Percentiles rank a stretch among this genome's conserved stretches.
Evolutionary conservation across 2,329 filamentous ascomycete species (phyloP).

Genomic region (Fusarium lateritium): DNA sequence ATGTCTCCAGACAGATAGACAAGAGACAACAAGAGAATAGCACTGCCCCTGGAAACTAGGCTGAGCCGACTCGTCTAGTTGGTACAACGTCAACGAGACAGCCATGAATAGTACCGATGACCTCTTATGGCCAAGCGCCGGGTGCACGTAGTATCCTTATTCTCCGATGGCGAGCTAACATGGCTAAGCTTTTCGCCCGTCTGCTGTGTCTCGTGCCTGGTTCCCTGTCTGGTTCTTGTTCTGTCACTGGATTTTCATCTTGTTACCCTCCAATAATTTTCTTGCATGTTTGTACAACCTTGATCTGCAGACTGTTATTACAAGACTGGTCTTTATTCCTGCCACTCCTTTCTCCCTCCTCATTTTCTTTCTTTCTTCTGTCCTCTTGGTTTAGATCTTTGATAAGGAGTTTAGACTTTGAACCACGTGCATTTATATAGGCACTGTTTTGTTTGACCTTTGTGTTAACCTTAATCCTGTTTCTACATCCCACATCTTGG

Average conservation of each 20-base stretch:
- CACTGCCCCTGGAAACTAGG: too few species aligned
- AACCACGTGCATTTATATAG: slow-evolving; percentile 5
- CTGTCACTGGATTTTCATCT: neutral
- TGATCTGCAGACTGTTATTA: neutral
- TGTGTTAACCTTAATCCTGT: neutral
- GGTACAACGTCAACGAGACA: neutral
- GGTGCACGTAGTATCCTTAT: slow-evolving; percentile 7
- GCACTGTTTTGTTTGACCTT: neutral
- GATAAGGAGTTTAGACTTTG: neutral
- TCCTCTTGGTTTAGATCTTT: neutral
- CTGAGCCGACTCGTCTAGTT: too few species aligned
- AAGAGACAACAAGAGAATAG: neutral
- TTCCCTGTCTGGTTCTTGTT: slow-evolving; percentile 16
- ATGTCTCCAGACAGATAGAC: neutral
- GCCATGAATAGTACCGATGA: too few species aligned
- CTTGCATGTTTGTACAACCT: neutral
- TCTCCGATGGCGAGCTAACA: slow-evolving; percentile 17
- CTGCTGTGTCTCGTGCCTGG: slow-evolving; percentile 17
- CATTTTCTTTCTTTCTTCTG: neutral
- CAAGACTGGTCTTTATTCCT: neutral
- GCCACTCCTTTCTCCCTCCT: neutral
- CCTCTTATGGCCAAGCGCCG: slow-evolving; percentile 2
- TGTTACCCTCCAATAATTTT: neutral
- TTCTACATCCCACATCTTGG: neutral
- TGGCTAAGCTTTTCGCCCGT: neutral